These are phyloP conservation scores for Ananas comosus DNA, from an alignment of 176 grass and related monocot species.

Conservation along the genomic window DNA sequence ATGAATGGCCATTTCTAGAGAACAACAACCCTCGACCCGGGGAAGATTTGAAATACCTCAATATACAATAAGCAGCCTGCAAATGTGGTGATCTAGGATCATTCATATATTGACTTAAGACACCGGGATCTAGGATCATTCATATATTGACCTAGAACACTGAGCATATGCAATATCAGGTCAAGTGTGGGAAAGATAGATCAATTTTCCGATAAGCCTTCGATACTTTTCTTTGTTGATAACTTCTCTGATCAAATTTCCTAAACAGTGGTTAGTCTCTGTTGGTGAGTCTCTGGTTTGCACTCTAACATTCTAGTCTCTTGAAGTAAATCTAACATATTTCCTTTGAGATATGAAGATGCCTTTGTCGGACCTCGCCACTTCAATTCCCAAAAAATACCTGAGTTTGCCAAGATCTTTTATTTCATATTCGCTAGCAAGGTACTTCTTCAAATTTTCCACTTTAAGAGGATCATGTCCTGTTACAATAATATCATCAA, in stretches of 20 bases:
- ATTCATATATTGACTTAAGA: not conserved
- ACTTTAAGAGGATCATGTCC: not conserved
- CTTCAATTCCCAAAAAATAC: conserved; percentile 8
- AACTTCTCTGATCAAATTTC: too few species aligned
- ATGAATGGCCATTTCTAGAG: not conserved
- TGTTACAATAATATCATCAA: not conserved
- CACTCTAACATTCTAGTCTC: too few species aligned
- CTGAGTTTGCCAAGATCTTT: not conserved
- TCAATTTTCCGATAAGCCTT: too few species aligned
- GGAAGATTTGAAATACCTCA: not conserved
- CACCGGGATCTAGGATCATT: not conserved
- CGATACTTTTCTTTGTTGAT: too few species aligned
- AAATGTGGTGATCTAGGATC: not conserved
- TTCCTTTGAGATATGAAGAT: too few species aligned
- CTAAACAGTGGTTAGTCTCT: too few species aligned
- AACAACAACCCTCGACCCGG: not conserved
- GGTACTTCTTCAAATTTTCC: not conserved
- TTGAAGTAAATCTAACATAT: too few species aligned
- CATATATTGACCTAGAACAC: not conserved
- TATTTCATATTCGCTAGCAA: not conserved
- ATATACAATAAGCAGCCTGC: not conserved
- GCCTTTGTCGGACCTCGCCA: not conserved
- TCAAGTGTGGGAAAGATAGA: not conserved
- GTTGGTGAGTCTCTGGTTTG: not conserved
- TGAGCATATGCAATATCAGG: not conserved